Evolutionary conservation across 371 early-diverging fungal species (phyloP).

Genomic region (Mortierella polycephala): DNA sequence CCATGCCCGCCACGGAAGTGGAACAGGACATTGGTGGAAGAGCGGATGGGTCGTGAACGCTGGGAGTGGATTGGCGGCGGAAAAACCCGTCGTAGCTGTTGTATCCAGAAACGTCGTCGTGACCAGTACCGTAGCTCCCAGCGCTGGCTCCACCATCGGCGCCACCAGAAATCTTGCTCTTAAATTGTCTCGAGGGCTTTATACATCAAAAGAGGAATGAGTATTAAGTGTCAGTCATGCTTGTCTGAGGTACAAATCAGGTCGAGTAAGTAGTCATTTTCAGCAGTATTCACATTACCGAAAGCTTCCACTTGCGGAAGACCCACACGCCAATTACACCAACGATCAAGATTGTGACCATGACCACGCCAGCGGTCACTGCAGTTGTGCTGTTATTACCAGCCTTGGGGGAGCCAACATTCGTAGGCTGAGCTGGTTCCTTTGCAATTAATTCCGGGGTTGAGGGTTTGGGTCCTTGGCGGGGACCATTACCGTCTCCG

Average conservation of each 20-base stretch:
- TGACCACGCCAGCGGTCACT: slow-evolving; percentile 23
- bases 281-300: slow-evolving; percentile 17
- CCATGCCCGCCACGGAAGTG: not conserved
- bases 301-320: slow-evolving; percentile 56
- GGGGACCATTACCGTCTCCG: not conserved
- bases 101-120: slow-evolving; percentile 13
- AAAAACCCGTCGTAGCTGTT: slow-evolving; percentile 20
- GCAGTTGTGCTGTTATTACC: slow-evolving; percentile 2
- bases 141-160: not conserved
- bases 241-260: too few species aligned
- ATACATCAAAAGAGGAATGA: not conserved
- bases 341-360: slow-evolving; percentile 30
- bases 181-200: slow-evolving; percentile 47
- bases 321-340: slow-evolving; percentile 50
- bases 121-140: not conserved
- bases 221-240: too few species aligned
- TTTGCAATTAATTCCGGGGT: not conserved
- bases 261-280: too few species aligned
- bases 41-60: not conserved
- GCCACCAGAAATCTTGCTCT: slow-evolving; percentile 28
- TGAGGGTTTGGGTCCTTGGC: not conserved
- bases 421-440: not conserved
- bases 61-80: slow-evolving; percentile 1
- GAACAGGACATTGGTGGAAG: too few species aligned
- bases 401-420: not conserved